These are phyloP conservation scores for Scedosporium boydii DNA, from an alignment of 2,329 filamentous ascomycete species.

Conservation along the genomic window DNA sequence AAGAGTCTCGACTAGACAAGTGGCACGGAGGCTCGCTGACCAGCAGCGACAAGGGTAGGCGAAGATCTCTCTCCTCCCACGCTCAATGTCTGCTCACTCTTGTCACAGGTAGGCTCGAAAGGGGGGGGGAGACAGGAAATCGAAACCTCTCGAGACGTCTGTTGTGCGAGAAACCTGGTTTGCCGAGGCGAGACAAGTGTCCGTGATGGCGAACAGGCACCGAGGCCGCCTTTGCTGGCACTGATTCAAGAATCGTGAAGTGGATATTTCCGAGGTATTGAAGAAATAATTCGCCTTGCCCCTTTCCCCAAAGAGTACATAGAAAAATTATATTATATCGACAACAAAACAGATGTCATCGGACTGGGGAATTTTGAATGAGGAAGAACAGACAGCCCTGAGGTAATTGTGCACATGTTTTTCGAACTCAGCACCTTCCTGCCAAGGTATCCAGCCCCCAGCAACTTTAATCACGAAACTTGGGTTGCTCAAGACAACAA, in stretches of 20 bases:
- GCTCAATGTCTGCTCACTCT: not conserved
- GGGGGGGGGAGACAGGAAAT: not conserved
- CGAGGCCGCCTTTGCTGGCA: not conserved
- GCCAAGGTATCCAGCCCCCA: not conserved
- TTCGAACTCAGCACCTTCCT: not conserved
- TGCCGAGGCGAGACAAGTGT: not conserved
- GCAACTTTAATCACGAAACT: not conserved
- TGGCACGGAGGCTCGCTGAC: not conserved
- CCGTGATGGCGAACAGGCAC: not conserved
- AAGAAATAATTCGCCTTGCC: not conserved
- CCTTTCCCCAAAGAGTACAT: not conserved
- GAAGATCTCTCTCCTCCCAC: not conserved
- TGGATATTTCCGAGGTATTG: not conserved
- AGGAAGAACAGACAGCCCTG: not conserved
- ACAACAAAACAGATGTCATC: not conserved
- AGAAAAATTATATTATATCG: not conserved
- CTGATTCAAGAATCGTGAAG: not conserved
- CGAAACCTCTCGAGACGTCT: conserved; percentile 4
- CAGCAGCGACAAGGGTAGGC: not conserved
- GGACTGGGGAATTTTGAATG: not conserved
- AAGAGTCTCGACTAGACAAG: conserved; percentile 1
- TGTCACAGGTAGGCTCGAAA: not conserved
- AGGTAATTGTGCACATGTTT: not conserved
- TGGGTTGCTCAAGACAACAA: conserved; percentile 4
- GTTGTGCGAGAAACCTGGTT: conserved; percentile 4